Base-by-base conservation (phyloP, 176 grass and related monocot species). In the Dendrocalamus sinicus region DNA sequence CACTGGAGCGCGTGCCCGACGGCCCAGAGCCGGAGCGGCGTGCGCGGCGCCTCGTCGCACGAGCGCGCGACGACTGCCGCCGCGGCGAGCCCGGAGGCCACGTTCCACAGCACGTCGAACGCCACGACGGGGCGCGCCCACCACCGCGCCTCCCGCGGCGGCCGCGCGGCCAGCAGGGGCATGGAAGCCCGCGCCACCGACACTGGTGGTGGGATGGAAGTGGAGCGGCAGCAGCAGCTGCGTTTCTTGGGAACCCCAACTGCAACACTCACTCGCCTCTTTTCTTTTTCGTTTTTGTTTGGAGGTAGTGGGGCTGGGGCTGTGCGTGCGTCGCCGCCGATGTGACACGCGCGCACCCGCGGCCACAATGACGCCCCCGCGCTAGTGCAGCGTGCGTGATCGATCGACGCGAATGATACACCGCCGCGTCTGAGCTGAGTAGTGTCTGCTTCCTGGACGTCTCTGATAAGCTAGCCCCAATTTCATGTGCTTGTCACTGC, bases 61-160 rank as follows among this genome's bases (percentile, higher is more conserved):
- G 57, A 59, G 57, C n/a, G n/a, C 59, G 59, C 85, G 13, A 85
- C 17, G 75, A 92, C 67, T 3, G 53, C 71, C 15, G 54, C 80
- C 40, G 87, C 63, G 4, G 83, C 62, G 35, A 71, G 37, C 23
- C 79, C 80, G 40, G 77, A 81, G 17, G 46, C 88, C n/a, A 87
- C 22, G 58, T 92, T 92, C 87, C 91, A 93, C 11, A 93, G 70
- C n/a, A 79, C 70, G 64, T 87, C 88, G 57, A 90, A 78, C 37
- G 84, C 68, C 24, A 86, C 83, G 48, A 91, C 89, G 16, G 77
- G 70, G 12, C 71, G 76, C 5, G 71, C 62, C 81, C 68, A 81
- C 3, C 89, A 24, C 75, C 87, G 47, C 67, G 83, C 67, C 39
- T 17, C 32, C 22, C 57, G 8, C 57, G 20, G 20, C 55, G 57